Conservation (phyloP, 192 early-diverging fungal species). For the Umbelopsis vinacea region DNA sequence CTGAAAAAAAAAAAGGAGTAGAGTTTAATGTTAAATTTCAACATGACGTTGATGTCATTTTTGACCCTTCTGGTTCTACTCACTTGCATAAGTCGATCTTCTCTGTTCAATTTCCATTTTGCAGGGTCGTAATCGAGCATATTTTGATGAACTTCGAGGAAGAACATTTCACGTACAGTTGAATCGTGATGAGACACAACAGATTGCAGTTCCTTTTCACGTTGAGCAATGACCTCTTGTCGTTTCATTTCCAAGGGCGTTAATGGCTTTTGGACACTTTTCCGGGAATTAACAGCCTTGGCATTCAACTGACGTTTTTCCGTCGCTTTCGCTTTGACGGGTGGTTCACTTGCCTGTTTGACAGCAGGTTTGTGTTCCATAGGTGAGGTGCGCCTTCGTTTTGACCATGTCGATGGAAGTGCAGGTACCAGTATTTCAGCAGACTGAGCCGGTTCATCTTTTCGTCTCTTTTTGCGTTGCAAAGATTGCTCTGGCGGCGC, state of each 20-base stretch:
- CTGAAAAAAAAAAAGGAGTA: background rate
- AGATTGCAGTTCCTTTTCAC: slow-evolving; percentile 47
- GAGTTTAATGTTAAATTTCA: background rate
- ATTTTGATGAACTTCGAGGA: slow-evolving; percentile 56
- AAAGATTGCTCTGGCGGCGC: background rate
- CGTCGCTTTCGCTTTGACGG: background rate
- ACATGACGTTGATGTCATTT: background rate
- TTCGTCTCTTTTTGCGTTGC: slow-evolving; percentile 16
- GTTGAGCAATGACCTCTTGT: slow-evolving; percentile 38
- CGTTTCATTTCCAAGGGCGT: slow-evolving; percentile 52
- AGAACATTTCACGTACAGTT: slow-evolving; percentile 60
- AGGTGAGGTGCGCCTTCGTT: slow-evolving; percentile 14
- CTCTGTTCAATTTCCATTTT: slow-evolving; percentile 52
- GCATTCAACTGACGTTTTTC: background rate
- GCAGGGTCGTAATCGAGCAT: slow-evolving; percentile 58
- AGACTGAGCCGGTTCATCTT: background rate
- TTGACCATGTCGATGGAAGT: background rate
- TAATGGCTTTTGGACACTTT: slow-evolving; percentile 21
- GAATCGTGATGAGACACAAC: slow-evolving; percentile 58
- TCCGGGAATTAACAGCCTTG: background rate
- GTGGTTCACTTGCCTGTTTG: background rate
- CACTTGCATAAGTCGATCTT: slow-evolving; percentile 59
- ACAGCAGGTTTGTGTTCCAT: background rate
- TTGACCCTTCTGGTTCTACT: slow-evolving; percentile 1
- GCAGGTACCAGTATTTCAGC: background rate